Percentiles rank a stretch among this genome's conserved stretches.
These are phyloP conservation scores for Effrenium voratum DNA, from an alignment of 73 alveolate species.

Conservation along the genomic window DNA sequence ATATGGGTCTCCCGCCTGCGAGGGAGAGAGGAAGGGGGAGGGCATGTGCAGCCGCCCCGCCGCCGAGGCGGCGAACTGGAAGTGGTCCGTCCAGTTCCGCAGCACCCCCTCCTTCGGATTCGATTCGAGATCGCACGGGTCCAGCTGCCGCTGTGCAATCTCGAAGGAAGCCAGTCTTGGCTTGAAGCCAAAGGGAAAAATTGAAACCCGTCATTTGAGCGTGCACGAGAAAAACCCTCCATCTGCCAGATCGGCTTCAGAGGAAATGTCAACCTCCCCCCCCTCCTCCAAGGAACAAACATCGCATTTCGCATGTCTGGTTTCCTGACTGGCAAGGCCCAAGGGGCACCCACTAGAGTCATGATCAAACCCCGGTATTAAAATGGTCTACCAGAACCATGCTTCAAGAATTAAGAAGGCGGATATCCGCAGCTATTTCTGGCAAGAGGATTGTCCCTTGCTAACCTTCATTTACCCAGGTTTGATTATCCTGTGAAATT, in stretches of 20 bases:
- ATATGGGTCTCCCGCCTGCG: not conserved
- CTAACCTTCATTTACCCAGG: too few species aligned
- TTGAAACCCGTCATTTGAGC: not conserved
- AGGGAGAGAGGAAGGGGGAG: slow-evolving; percentile 40
- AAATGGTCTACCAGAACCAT: too few species aligned
- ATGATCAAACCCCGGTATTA: too few species aligned
- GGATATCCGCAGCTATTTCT: too few species aligned
- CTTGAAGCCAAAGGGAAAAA: not conserved
- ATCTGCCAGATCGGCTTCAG: not conserved
- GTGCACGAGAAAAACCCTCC: not conserved
- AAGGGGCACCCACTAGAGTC: too few species aligned
- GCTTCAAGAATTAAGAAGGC: too few species aligned
- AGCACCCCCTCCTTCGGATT: slow-evolving; percentile 12
- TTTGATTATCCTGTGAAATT: too few species aligned
- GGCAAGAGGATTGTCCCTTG: too few species aligned
- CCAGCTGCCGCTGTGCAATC: not conserved
- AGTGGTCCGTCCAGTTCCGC: slow-evolving; percentile 87
- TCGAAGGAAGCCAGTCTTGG: too few species aligned
- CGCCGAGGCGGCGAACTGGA: slow-evolving; percentile 37
- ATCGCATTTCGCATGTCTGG: too few species aligned
- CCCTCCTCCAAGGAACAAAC: not conserved
- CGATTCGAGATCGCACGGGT: not conserved
- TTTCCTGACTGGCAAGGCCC: too few species aligned
- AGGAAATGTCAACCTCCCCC: not conserved
- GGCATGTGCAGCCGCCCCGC: slow-evolving; percentile 52